These are phyloP conservation scores for Colletotrichum sp. DNA, from an alignment of 2,329 filamentous ascomycete genomes.

Conservation along the genomic window DNA sequence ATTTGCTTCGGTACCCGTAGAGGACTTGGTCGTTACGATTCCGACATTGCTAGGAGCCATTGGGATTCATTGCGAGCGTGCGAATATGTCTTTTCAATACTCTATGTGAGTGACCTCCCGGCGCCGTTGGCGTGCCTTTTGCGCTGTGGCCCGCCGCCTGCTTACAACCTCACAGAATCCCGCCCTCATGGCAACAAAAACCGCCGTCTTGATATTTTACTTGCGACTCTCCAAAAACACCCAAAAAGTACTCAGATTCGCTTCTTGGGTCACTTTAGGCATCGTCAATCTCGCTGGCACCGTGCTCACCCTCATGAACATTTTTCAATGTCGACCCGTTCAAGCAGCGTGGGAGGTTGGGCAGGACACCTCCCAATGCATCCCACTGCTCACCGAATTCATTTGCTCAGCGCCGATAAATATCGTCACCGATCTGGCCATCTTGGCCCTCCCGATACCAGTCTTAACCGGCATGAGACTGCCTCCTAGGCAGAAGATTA, in stretches of 20 bases:
- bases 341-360: constrained; percentile 66
- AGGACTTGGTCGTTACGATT: constrained; percentile 73
- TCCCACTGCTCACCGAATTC: constrained; percentile 66
- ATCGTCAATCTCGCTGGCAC: constrained; percentile 81
- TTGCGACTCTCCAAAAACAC: constrained; percentile 80
- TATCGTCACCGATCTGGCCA: constrained; percentile 87
- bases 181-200: constrained; percentile 88
- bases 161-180: constrained; percentile 68
- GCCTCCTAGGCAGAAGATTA: constrained; percentile 84
- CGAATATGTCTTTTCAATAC: constrained; percentile 69
- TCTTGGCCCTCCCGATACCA: constrained; percentile 86
- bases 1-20: constrained; percentile 68
- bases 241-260: constrained; percentile 76
- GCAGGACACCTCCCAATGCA: constrained; percentile 46
- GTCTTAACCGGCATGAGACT: constrained; percentile 87
- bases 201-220: constrained; percentile 92
- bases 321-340: constrained; percentile 84
- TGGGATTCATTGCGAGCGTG: constrained; percentile 57
- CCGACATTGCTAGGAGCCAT: constrained; percentile 58
- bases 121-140: neutral
- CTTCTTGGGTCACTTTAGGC: constrained; percentile 79
- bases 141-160: neutral
- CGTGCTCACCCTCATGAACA: constrained; percentile 83
- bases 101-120: constrained; percentile 55
- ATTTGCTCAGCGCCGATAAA: constrained; percentile 86